Evolutionary conservation across 1,284 basidiomycete genomes (phyloP), one percentile per base, ranked within the genome.

Genomic region (Puccinia polysora): DNA sequence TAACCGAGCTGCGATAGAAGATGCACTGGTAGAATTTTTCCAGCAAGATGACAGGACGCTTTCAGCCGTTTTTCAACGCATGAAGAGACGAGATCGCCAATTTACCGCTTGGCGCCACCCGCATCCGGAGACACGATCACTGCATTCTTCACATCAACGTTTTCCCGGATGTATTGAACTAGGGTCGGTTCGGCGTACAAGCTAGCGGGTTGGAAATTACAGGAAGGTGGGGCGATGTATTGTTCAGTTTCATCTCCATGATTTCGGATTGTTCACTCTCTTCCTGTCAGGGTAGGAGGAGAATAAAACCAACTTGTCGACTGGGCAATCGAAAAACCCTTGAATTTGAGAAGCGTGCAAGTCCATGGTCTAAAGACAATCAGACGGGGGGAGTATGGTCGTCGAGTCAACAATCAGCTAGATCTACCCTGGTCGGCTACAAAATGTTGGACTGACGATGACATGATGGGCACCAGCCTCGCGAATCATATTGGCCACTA

Each of bases 321-420:
- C 95, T 18, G 96, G 96, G n/a, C 97, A 95, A 81, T 98, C 95
- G 81, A 99, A 99, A 84, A 99, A 99, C 40, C 96, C 96, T 82
- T 99, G 94, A 75, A 97, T 97, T 80, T 96, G 94, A n/a, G 91
- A 93, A 58, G 94, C 93, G 80, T 97, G 92, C 77, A 97, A 82
- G 82, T 96, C 94, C 93, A 95, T 98, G 34, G 92, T 97, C 95
- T 97, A 77, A n/a, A n/a, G n/a, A 58, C 43, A 73, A 40, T 59
- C 32, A 25, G 28, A n/a, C 12, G 64, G n/a, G n/a, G n/a, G n/a
- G n/a, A n/a, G n/a, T n/a, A n/a, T n/a, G n/a, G n/a, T n/a, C n/a
- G n/a, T n/a, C 14, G 49, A n/a, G 20, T 23, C 14, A 52, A 7
- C 20, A 20, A 73, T 34, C 28, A 15, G 32, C 34, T 47, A 8